Evolutionary conservation across 2,329 filamentous ascomycete species (phyloP).

Genomic region (Phialocephala subalpina): DNA sequence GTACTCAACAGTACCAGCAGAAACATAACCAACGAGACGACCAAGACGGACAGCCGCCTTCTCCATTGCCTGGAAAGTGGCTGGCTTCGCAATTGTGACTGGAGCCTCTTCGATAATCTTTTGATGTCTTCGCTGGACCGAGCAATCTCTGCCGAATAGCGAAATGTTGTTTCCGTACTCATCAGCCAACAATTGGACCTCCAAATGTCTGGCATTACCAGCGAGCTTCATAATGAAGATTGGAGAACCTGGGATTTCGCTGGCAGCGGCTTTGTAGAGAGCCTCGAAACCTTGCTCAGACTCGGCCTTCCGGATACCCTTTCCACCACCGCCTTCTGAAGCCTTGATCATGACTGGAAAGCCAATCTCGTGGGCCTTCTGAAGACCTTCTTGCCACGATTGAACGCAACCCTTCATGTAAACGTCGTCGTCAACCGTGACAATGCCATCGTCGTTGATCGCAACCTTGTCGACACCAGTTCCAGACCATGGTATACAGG

Average conservation of each 20-base stretch:
- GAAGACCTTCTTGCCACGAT: conserved; percentile 88
- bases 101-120: conserved; percentile 99
- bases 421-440: conserved; percentile 85
- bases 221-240: conserved; percentile 99
- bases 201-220: conserved; percentile 93
- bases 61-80: conserved; percentile 96
- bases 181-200: conserved; percentile 96
- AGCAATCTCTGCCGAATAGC: conserved; percentile 97
- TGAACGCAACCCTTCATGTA: conserved; percentile 92
- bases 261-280: conserved; percentile 94
- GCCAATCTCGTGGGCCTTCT: conserved; percentile 87
- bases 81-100: conserved; percentile 90
- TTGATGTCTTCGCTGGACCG: conserved; percentile 96
- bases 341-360: conserved; percentile 99
- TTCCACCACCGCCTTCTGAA: conserved; percentile 98
- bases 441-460: conserved; percentile 83
- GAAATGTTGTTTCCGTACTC: conserved; percentile 99
- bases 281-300: conserved; percentile 83
- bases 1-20: conserved; percentile 98
- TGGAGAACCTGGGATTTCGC: conserved; percentile 96
- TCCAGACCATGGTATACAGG: conserved; percentile 99
- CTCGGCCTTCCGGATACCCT: conserved; percentile 96
- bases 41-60: conserved; percentile 94
- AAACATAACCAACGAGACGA: conserved; percentile 95
- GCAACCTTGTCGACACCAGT: conserved; percentile 85